Conservation (phyloP, 192 early-diverging fungal genomes). For the Backusella westeae region DNA sequence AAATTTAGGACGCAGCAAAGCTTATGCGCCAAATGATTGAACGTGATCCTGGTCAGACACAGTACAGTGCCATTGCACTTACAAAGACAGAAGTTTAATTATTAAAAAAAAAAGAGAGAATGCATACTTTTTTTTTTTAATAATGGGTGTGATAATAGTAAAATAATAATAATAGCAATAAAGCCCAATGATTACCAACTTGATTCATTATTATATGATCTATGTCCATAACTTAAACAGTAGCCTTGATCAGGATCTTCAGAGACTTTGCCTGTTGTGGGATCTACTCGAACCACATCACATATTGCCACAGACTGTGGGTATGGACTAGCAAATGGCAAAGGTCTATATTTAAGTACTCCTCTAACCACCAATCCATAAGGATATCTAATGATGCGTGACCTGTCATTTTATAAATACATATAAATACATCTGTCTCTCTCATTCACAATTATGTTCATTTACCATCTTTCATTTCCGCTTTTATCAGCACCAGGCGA, state of each 20-base stretch:
- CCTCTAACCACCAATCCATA: conserved; percentile 35
- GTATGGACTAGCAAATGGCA: conserved; percentile 15
- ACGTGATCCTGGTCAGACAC: conserved; percentile 60
- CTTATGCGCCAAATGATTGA: conserved; percentile 63
- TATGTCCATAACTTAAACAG: conserved; percentile 18
- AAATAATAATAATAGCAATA: conserved; percentile 2
- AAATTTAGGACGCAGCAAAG: conserved; percentile 38
- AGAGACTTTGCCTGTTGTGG: conserved; percentile 33
- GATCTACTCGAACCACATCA: conserved; percentile 31
- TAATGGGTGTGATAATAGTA: background rate
- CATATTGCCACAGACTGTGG: conserved; percentile 36
- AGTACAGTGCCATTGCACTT: conserved; percentile 67
- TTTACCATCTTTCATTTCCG: conserved; percentile 41
- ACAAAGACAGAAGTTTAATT: background rate
- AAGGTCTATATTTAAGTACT: conserved; percentile 27
- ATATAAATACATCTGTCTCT: background rate
- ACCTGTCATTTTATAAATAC: conserved; percentile 6
- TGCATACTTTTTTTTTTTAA: background rate
- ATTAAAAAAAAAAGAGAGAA: background rate
- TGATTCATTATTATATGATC: background rate
- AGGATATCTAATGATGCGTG: conserved; percentile 36
- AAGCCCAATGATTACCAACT: background rate
- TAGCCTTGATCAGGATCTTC: conserved; percentile 31
- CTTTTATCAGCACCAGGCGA: conserved; percentile 38
- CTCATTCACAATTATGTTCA: background rate